Conservation (phyloP, 1,139 yeast species). For the Saccharomyces hybrid region DNA sequence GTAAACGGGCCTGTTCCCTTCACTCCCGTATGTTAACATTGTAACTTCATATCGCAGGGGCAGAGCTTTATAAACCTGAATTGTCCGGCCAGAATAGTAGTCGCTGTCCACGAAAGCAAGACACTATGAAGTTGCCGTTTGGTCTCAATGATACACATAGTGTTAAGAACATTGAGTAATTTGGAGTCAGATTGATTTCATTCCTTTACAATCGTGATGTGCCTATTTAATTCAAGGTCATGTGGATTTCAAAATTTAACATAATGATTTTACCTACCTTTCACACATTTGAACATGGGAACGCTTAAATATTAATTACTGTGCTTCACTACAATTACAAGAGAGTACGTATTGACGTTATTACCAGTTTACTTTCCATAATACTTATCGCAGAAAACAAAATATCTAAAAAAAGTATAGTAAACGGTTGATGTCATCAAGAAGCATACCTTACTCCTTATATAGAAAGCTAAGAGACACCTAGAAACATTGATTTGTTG, state of each 20-base stretch:
- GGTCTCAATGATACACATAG: background rate
- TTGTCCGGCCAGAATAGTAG: background rate
- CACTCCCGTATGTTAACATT: background rate
- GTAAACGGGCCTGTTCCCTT: background rate
- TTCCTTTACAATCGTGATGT: background rate
- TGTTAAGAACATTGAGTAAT: background rate
- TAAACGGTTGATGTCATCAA: background rate
- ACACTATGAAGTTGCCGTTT: background rate
- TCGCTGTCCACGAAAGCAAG: background rate
- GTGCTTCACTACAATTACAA: background rate
- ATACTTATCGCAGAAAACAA: background rate
- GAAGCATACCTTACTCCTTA: background rate
- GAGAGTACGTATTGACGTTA: background rate
- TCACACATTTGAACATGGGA: too few species aligned
- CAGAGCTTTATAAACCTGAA: background rate
- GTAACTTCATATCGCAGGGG: background rate
- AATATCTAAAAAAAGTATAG: slow-evolving; percentile 9
- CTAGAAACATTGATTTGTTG: slow-evolving; percentile 22
- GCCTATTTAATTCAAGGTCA: background rate
- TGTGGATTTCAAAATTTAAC: background rate
- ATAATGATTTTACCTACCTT: background rate
- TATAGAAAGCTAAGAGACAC: slow-evolving; percentile 9
- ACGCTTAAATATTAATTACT: background rate
- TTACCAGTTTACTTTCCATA: background rate
- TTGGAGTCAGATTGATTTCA: background rate